Conservation (phyloP, 129 eudicot genomes). For the Daucus carota region DNA sequence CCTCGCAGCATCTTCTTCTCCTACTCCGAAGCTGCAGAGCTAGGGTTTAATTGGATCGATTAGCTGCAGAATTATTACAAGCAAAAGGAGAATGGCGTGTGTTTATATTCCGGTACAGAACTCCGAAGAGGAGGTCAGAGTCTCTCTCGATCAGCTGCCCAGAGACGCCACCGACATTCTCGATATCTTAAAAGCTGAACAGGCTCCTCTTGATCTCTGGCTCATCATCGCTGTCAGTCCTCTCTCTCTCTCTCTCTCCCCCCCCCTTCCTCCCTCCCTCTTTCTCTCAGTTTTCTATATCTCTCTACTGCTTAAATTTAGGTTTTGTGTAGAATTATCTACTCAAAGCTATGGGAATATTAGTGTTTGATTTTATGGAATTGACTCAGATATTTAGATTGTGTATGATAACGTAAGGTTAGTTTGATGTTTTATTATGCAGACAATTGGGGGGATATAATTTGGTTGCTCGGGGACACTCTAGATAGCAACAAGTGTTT, state of each 20-base stretch:
- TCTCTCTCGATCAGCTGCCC: constrained; percentile 86
- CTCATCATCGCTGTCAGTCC: constrained; percentile 80
- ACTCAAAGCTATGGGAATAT: not conserved
- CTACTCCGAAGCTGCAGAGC: not conserved
- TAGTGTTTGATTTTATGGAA: not conserved
- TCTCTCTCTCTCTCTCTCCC: not conserved
- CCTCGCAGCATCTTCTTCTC: no score
- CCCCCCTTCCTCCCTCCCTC: not conserved
- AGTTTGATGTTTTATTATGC: not conserved
- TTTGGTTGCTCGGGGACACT: not conserved
- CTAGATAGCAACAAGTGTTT: not conserved
- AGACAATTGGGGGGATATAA: not conserved
- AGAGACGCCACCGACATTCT: constrained; percentile 94
- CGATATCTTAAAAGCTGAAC: constrained; percentile 96
- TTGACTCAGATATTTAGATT: not conserved
- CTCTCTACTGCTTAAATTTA: not conserved
- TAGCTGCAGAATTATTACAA: not conserved
- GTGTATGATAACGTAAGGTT: not conserved
- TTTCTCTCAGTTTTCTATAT: not conserved
- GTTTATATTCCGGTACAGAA: constrained; percentile 94
- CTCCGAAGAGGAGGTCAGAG: constrained; percentile 95
- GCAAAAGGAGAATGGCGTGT: constrained; percentile 48
- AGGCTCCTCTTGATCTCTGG: constrained; percentile 99
- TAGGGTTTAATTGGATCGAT: constrained; percentile 12
- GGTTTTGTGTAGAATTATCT: not conserved